A percentile compares a stretch with the other conserved stretches of the same genome.
These are phyloP conservation scores for Coemansia sp. DNA, from an alignment of 192 early-diverging fungal species.

Conservation along the genomic window DNA sequence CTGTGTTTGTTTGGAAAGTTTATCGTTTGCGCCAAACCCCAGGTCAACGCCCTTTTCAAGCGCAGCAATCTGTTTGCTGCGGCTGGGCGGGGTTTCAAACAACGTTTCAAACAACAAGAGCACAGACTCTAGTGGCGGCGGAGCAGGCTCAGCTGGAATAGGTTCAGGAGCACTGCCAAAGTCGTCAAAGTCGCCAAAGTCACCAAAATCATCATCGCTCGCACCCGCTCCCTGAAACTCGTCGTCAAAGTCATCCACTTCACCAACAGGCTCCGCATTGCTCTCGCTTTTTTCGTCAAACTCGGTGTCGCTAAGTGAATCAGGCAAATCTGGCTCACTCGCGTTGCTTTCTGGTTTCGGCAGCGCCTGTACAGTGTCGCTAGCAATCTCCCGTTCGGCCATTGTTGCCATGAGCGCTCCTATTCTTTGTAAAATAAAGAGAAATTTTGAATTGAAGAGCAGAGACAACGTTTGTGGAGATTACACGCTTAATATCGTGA, in stretches of 20 bases:
- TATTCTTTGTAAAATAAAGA: not conserved
- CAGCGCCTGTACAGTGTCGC: not conserved
- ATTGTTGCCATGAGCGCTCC: slow-evolving; percentile 9
- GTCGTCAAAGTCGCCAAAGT: slow-evolving; percentile 29
- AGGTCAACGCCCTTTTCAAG: slow-evolving; percentile 5
- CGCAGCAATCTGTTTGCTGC: slow-evolving; percentile 9
- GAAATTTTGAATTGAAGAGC: not conserved
- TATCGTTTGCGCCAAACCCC: too few species aligned
- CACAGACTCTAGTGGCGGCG: slow-evolving; percentile 6
- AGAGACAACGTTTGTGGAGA: too few species aligned
- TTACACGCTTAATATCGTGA: too few species aligned
- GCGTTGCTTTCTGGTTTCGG: not conserved
- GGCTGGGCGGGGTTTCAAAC: slow-evolving; percentile 5
- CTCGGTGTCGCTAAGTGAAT: slow-evolving; percentile 3
- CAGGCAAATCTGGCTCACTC: not conserved
- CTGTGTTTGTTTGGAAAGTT: too few species aligned
- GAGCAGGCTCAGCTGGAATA: not conserved
- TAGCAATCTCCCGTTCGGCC: not conserved
- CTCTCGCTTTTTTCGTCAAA: slow-evolving; percentile 1
- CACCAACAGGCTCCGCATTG: not conserved
- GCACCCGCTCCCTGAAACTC: not conserved
- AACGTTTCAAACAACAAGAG: slow-evolving; percentile 8
- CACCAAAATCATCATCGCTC: slow-evolving; percentile 16
- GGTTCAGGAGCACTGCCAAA: slow-evolving; percentile 5
- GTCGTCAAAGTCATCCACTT: slow-evolving; percentile 21